A percentile compares a stretch with the other conserved stretches of the same genome.
Evolutionary conservation across 176 grass and related monocot species (phyloP).

Genomic region (Saccharum officinarum): DNA sequence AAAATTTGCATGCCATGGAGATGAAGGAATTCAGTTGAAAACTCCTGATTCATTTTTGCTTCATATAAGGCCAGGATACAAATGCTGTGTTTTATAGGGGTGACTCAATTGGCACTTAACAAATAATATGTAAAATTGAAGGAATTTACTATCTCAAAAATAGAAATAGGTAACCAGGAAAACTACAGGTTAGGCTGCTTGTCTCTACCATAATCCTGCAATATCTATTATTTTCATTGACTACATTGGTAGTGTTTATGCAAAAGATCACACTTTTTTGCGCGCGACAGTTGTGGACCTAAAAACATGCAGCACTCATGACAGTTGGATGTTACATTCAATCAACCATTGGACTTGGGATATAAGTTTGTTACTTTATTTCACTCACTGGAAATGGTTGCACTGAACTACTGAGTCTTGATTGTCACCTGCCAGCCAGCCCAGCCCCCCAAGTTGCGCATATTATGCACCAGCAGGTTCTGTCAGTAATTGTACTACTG

Average conservation of each 20-base stretch:
- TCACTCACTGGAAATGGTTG: background rate
- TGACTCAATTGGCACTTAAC: background rate
- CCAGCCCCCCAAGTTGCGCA: background rate
- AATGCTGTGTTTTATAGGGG: background rate
- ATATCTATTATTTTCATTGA: background rate
- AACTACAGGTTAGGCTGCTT: background rate
- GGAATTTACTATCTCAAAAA: background rate
- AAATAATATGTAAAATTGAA: background rate
- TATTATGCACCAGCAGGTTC: background rate
- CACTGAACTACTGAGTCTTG: background rate
- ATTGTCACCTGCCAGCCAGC: background rate
- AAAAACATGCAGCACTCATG: background rate
- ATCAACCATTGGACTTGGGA: background rate
- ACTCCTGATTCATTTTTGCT: constrained; percentile 8
- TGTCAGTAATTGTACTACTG: background rate
- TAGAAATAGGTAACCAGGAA: background rate
- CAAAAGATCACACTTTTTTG: background rate
- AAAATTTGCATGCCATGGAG: background rate
- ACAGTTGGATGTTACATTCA: constrained; percentile 3
- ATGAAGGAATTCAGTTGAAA: background rate
- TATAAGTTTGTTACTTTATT: background rate
- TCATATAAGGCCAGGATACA: background rate
- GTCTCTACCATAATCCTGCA: background rate
- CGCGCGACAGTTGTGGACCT: background rate
- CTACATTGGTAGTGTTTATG: background rate